Conservation (phyloP, 1,139 yeast genomes). For the Suhomyces coccinellae region DNA sequence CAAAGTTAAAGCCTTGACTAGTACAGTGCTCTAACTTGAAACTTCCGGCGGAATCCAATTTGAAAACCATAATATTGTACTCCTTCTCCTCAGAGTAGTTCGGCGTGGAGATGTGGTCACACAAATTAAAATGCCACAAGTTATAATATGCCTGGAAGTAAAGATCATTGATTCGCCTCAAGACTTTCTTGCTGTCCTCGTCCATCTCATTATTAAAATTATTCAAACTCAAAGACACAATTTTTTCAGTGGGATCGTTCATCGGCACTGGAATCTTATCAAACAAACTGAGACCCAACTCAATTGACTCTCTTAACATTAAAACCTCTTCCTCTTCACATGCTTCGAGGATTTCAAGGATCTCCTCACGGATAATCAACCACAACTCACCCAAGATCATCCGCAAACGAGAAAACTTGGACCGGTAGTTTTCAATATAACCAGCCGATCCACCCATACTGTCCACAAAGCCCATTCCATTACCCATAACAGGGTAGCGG, state of each 20-base stretch:
- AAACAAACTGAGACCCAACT: slow-evolving; percentile 59
- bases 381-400: slow-evolving; percentile 65
- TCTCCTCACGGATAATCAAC: slow-evolving; percentile 57
- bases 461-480: slow-evolving; percentile 65
- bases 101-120: slow-evolving; percentile 42
- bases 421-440: slow-evolving; percentile 60
- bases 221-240: slow-evolving; percentile 40
- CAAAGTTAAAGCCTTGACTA: slow-evolving; percentile 39
- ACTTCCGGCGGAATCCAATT: slow-evolving; percentile 26
- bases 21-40: slow-evolving; percentile 31
- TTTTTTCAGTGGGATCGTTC: slow-evolving; percentile 40
- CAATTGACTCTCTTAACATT: slow-evolving; percentile 26
- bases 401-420: slow-evolving; percentile 61
- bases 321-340: slow-evolving; percentile 11
- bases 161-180: slow-evolving; percentile 49
- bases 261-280: slow-evolving; percentile 64
- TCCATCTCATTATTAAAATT: slow-evolving; percentile 22
- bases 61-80: slow-evolving; percentile 31
- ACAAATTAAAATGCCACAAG: slow-evolving; percentile 75
- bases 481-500: slow-evolving; percentile 69
- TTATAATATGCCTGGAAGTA: slow-evolving; percentile 66
- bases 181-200: slow-evolving; percentile 23
- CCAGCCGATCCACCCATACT: slow-evolving; percentile 35
- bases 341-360: slow-evolving; percentile 38
- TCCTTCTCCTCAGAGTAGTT: slow-evolving; percentile 4